Conservation (phyloP, 371 early-diverging fungal genomes). For the Nosema bombycis region DNA sequence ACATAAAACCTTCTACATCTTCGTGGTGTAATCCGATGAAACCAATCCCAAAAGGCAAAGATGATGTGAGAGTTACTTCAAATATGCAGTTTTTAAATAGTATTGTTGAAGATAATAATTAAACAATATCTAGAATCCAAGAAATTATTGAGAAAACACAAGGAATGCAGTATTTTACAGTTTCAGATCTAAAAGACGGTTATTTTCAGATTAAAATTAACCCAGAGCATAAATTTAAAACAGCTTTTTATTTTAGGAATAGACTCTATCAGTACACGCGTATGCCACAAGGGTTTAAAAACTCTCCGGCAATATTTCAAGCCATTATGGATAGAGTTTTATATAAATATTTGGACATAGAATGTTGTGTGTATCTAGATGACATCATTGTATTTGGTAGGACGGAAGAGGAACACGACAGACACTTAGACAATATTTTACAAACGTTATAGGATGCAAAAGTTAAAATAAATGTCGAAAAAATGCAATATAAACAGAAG, state of each 20-base stretch:
- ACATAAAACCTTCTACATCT: slow-evolving; percentile 18
- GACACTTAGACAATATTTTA: slow-evolving; percentile 12
- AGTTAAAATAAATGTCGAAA: neutral
- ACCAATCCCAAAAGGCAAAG: neutral
- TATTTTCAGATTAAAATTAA: slow-evolving; percentile 65
- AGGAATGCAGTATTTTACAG: slow-evolving; percentile 54
- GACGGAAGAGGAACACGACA: slow-evolving; percentile 7
- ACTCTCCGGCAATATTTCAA: slow-evolving; percentile 51
- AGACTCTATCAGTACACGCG: slow-evolving; percentile 61
- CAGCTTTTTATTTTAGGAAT: slow-evolving; percentile 60
- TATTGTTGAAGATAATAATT: too few relatives aligned
- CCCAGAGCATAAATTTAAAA: slow-evolving; percentile 54
- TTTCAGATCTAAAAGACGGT: slow-evolving; percentile 63
- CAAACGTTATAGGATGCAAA: neutral
- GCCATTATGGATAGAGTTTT: slow-evolving; percentile 44
- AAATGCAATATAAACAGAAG: slow-evolving; percentile 7
- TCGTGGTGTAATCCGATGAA: slow-evolving; percentile 25
- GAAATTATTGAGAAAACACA: too few relatives aligned
- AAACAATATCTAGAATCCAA: too few relatives aligned
- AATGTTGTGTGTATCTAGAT: slow-evolving; percentile 21
- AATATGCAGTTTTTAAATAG: too few relatives aligned
- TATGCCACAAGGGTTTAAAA: slow-evolving; percentile 36
- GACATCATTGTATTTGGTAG: slow-evolving; percentile 29
- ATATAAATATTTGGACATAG: neutral
- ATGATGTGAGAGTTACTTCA: neutral